phyloP scores from a whole-genome alignment of 2,329 filamentous ascomycete genomes.

The Diaporthe sp. region DNA sequence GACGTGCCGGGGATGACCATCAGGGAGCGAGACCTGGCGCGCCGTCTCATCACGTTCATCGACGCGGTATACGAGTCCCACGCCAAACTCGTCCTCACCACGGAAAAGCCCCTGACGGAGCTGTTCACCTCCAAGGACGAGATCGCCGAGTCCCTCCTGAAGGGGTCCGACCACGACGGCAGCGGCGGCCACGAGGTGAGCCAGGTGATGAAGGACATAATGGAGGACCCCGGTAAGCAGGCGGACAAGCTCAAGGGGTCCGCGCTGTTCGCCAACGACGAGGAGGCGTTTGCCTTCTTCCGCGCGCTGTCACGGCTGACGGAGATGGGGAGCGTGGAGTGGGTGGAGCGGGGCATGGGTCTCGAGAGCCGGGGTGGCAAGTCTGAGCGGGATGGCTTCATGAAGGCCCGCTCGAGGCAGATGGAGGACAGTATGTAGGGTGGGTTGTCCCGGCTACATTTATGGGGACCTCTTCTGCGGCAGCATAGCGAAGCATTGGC shows the following conservation, averaged over 20 bases:
- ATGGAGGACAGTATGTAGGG: constrained; percentile 75
- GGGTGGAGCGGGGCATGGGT: constrained; percentile 87
- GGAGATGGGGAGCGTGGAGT: constrained; percentile 95
- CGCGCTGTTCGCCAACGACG: constrained; percentile 91
- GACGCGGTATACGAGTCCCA: constrained; percentile 94
- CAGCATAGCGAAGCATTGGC: constrained; percentile 34
- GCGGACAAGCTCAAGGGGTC: constrained; percentile 88
- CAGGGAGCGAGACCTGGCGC: constrained; percentile 85
- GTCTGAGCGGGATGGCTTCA: constrained; percentile 74
- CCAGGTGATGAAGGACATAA: constrained; percentile 81
- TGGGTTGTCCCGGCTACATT: background rate
- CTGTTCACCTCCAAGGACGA: constrained; percentile 85
- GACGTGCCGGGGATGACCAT: constrained; percentile 94
- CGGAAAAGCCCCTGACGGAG: constrained; percentile 84
- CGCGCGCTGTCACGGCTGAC: constrained; percentile 84
- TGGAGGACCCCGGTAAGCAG: constrained; percentile 89
- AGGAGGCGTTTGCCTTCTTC: constrained; percentile 97
- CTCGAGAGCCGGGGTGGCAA: constrained; percentile 75
- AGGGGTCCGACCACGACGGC: constrained; percentile 57
- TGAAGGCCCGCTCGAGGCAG: constrained; percentile 74
- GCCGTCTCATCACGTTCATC: constrained; percentile 97
- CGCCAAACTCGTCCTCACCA: constrained; percentile 95
- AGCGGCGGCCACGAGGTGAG: constrained; percentile 66
- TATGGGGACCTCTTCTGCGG: background rate
- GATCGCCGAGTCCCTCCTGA: constrained; percentile 70